Evolutionary conservation across 108 stramenopile genomes (phyloP).

Genomic region (Aurantiochytrium sp.): DNA sequence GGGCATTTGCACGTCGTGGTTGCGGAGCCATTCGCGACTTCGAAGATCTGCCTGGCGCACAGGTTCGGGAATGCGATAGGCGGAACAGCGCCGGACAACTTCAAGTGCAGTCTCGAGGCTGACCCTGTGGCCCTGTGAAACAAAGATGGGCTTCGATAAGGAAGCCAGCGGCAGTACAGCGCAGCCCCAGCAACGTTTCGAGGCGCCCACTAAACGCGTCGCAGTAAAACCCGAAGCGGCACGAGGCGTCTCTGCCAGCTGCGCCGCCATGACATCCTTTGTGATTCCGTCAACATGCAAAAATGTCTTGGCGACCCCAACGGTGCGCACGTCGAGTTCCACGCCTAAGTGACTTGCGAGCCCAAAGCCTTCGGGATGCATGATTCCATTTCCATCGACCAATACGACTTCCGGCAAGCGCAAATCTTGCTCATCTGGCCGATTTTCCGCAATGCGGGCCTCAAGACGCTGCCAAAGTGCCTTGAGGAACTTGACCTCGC

Average conservation of each 20-base stretch:
- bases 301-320: slow-evolving; percentile 34
- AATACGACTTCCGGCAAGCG: slow-evolving; percentile 21
- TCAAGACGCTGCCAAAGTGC: slow-evolving; percentile 7
- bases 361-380: slow-evolving; percentile 30
- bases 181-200: slow-evolving; percentile 22
- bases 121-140: slow-evolving; percentile 34
- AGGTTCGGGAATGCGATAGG: slow-evolving; percentile 12
- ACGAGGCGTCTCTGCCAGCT: neutral
- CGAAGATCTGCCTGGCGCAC: slow-evolving; percentile 16
- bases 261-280: slow-evolving; percentile 8
- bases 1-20: neutral
- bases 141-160: slow-evolving; percentile 27
- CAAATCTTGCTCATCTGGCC: neutral
- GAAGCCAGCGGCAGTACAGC: neutral
- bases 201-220: slow-evolving; percentile 2
- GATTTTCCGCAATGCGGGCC: neutral
- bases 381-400: slow-evolving; percentile 33
- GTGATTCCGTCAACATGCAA: slow-evolving; percentile 30
- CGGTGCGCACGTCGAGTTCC: slow-evolving; percentile 18
- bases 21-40: neutral
- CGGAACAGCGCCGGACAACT: neutral
- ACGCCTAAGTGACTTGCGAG: slow-evolving; percentile 33
- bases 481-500: slow-evolving; percentile 29
- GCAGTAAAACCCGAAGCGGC: neutral
- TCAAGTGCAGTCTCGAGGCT: neutral